Conservation (phyloP, 331 rosid genomes). For the Malus hybrid region DNA sequence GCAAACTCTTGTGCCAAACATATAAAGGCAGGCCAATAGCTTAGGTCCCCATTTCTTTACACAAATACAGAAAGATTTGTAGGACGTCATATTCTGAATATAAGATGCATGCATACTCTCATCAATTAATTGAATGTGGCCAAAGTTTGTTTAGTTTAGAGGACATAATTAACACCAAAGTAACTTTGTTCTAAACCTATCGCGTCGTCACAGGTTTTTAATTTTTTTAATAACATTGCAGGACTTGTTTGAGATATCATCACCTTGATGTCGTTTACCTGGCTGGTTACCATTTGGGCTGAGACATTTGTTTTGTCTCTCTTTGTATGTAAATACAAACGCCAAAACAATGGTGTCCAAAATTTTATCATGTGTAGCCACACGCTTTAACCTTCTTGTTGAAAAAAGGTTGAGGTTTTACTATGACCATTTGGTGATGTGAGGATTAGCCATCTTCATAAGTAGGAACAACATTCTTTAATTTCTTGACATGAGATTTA, state of each 20-base stretch:
- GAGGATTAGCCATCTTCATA: neutral
- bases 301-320: neutral
- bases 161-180: neutral
- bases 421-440: neutral
- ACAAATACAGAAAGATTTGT: neutral
- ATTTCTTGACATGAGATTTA: too few species aligned
- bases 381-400: neutral
- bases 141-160: neutral
- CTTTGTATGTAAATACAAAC: neutral
- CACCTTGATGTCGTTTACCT: fast-evolving
- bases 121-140: neutral
- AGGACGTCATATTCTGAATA: neutral
- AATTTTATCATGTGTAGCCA: neutral
- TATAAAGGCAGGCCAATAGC: conserved; percentile 26
- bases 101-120: neutral
- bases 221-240: too few species aligned
- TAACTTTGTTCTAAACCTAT: neutral
- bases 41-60: conserved; percentile 21
- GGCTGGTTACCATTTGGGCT: neutral
- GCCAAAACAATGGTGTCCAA: neutral
- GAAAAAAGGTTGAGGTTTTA: neutral
- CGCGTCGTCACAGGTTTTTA: neutral
- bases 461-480: too few species aligned
- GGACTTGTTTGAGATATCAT: neutral
- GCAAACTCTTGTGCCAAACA: conserved; percentile 10